A percentile compares a stretch with the other conserved stretches of the same genome.
These are phyloP conservation scores for Rhizophlyctis rosea DNA, from an alignment of 192 early-diverging fungal genomes.

Conservation along the genomic window DNA sequence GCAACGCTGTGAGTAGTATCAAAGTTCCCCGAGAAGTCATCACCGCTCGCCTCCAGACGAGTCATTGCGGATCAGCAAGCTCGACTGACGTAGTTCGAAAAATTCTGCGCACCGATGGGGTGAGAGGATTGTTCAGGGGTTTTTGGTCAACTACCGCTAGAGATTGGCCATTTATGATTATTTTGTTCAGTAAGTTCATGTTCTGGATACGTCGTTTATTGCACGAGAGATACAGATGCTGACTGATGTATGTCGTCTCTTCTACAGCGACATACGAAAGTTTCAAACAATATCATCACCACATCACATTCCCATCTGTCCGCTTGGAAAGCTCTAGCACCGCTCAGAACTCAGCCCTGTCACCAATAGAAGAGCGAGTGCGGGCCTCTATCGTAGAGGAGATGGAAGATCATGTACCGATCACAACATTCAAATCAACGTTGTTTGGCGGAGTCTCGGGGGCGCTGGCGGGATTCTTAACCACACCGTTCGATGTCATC, in stretches of 20 bases:
- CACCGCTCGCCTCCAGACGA: constrained; percentile 68
- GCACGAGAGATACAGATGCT: too few species aligned
- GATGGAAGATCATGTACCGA: constrained; percentile 52
- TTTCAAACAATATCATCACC: constrained; percentile 66
- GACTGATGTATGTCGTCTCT: too few species aligned
- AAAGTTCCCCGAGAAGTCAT: constrained; percentile 77
- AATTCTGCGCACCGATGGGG: constrained; percentile 57
- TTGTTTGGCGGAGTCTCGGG: constrained; percentile 73
- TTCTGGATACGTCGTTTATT: too few species aligned
- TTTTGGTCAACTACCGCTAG: constrained; percentile 68
- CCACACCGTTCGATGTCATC: constrained; percentile 73
- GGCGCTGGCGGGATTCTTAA: constrained; percentile 69
- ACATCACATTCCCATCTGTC: constrained; percentile 35
- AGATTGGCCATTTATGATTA: constrained; percentile 78
- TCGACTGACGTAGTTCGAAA: constrained; percentile 31
- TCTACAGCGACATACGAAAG: constrained; percentile 73
- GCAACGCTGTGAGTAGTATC: too few species aligned
- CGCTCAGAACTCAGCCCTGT: neutral
- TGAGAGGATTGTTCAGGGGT: constrained; percentile 62
- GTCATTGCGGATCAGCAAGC: constrained; percentile 41
- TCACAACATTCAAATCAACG: constrained; percentile 62
- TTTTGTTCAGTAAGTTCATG: too few species aligned
- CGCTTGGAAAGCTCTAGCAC: constrained; percentile 48
- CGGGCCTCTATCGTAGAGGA: constrained; percentile 40
- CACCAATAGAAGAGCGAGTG: constrained; percentile 36